Conservation (phyloP, 768 basidiomycete species). For the Tylopilus sp. region DNA sequence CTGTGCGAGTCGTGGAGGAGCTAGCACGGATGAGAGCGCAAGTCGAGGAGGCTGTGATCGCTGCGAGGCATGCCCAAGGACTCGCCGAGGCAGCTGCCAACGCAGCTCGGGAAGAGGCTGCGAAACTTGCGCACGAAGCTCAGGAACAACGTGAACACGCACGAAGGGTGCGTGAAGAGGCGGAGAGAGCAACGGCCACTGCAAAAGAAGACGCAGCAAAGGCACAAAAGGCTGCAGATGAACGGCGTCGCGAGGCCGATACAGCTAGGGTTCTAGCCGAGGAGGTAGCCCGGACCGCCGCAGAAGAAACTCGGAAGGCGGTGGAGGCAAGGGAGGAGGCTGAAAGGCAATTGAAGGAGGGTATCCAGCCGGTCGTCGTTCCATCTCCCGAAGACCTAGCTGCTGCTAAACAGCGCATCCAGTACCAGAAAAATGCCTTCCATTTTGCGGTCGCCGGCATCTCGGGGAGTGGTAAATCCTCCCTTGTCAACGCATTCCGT, state of each 20-base stretch:
- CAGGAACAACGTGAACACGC: not conserved
- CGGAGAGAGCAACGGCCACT: not conserved
- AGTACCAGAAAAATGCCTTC: not conserved
- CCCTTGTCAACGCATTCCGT: not conserved
- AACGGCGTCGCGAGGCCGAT: not conserved
- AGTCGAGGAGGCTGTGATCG: not conserved
- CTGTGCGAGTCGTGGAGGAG: slow-evolving; percentile 8
- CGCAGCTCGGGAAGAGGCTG: not conserved
- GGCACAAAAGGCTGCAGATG: not conserved
- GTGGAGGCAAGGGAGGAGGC: not conserved
- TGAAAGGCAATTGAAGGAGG: not conserved
- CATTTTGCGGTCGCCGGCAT: not conserved
- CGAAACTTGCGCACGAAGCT: slow-evolving; percentile 4
- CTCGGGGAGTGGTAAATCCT: not conserved
- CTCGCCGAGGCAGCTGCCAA: not conserved
- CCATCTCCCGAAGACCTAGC: not conserved
- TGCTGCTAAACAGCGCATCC: not conserved
- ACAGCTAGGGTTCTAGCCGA: not conserved
- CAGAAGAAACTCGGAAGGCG: not conserved
- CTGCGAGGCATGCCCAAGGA: not conserved
- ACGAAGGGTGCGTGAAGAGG: not conserved
- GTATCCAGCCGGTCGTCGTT: not conserved
- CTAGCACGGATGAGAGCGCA: slow-evolving; percentile 4
- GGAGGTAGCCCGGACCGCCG: not conserved
- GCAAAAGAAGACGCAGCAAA: not conserved